A percentile compares a stretch with the other conserved stretches of the same genome.
These are phyloP conservation scores for Podila verticillata DNA, from an alignment of 192 early-diverging fungal genomes.

Conservation along the genomic window DNA sequence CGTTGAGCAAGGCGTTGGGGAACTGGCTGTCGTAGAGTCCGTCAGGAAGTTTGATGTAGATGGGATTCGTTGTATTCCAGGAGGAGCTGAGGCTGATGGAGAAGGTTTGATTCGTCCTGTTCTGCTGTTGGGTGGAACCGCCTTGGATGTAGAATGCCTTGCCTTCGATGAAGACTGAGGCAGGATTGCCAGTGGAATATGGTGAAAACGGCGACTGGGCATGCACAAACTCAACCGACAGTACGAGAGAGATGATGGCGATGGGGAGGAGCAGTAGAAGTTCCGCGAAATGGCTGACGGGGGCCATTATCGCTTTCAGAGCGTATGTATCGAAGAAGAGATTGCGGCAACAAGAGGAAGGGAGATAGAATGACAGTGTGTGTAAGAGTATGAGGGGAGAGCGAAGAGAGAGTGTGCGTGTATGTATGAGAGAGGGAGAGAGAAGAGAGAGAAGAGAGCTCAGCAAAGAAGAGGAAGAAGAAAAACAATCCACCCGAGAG, in stretches of 20 bases:
- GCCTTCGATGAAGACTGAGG: slow-evolving; percentile 8
- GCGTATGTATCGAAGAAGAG: not conserved
- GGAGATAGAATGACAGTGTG: not conserved
- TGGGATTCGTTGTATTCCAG: not conserved
- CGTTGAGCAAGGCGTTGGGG: too few relatives aligned
- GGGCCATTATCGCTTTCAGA: not conserved
- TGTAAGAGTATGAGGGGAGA: not conserved
- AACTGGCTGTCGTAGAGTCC: too few relatives aligned
- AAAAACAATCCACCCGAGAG: too few relatives aligned
- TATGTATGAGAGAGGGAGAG: not conserved
- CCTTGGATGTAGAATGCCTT: slow-evolving; percentile 8
- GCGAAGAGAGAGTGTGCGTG: too few relatives aligned
- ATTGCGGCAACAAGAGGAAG: too few relatives aligned
- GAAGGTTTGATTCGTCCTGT: not conserved
- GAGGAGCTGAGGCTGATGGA: not conserved
- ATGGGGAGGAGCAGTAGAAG: not conserved
- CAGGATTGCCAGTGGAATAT: not conserved
- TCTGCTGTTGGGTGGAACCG: not conserved
- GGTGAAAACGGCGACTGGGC: not conserved
- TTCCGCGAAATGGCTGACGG: not conserved
- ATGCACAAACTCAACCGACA: not conserved
- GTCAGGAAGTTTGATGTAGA: not conserved
- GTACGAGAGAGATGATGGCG: not conserved
- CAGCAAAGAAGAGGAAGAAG: too few relatives aligned
- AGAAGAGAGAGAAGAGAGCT: too few relatives aligned